These are phyloP conservation scores for Hypsizygus marmoreus DNA, from an alignment of 768 basidiomycete genomes.

Conservation along the genomic window DNA sequence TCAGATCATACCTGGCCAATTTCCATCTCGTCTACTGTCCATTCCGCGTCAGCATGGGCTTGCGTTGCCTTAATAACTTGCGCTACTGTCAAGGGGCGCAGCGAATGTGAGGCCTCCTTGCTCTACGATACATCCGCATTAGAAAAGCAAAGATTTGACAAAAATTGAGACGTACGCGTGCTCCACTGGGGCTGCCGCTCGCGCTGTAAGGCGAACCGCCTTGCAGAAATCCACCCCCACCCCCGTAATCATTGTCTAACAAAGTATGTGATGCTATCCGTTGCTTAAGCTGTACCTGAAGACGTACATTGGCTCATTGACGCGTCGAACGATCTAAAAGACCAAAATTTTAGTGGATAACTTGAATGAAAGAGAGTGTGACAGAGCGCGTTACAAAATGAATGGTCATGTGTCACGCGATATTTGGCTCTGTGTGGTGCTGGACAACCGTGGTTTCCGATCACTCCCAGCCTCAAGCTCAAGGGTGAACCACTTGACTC, in stretches of 20 bases:
- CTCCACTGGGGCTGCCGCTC: slow-evolving; percentile 62
- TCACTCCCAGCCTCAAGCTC: too few species aligned
- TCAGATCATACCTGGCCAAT: slow-evolving; percentile 78
- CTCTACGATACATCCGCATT: slow-evolving; percentile 24
- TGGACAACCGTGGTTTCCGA: too few species aligned
- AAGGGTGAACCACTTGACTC: too few species aligned
- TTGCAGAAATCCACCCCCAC: slow-evolving; percentile 60
- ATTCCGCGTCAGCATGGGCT: slow-evolving; percentile 86
- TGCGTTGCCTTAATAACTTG: slow-evolving; percentile 80
- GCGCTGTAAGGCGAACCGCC: slow-evolving; percentile 62
- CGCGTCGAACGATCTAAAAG: not conserved
- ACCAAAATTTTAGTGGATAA: too few species aligned
- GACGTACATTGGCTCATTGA: slow-evolving; percentile 36
- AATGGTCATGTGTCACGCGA: too few species aligned
- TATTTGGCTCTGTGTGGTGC: too few species aligned
- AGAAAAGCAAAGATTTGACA: not conserved
- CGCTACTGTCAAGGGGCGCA: slow-evolving; percentile 73
- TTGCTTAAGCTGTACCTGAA: not conserved
- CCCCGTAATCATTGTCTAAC: slow-evolving; percentile 43
- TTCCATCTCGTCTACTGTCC: slow-evolving; percentile 78
- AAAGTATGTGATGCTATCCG: too few species aligned
- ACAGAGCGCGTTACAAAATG: too few species aligned
- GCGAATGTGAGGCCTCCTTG: slow-evolving; percentile 39
- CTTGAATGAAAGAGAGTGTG: too few species aligned
- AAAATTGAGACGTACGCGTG: slow-evolving; percentile 33